These are phyloP conservation scores for Lachancea waltii DNA, from an alignment of 805 yeast species.

Conservation along the genomic window DNA sequence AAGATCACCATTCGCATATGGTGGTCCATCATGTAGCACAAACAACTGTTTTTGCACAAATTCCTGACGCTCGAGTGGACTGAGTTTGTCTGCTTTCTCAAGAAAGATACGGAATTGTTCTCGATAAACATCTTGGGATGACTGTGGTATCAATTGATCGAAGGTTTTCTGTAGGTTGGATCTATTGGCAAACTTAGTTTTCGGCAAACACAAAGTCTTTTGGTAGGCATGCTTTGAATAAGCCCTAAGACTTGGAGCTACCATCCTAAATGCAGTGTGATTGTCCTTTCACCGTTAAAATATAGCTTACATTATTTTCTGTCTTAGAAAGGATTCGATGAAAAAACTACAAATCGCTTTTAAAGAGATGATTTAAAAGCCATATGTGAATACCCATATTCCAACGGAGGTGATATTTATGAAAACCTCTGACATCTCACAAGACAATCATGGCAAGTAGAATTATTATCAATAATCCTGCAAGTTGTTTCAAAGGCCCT, in stretches of 20 bases:
- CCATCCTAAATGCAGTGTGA: too few species aligned
- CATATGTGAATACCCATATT: too few species aligned
- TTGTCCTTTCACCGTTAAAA: too few species aligned
- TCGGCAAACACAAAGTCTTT: constrained; percentile 56
- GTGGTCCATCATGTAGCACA: constrained; percentile 93
- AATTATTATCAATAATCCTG: too few species aligned
- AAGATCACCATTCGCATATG: constrained; percentile 92
- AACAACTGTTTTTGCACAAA: constrained; percentile 39
- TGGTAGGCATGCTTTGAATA: constrained; percentile 36
- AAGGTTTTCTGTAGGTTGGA: constrained; percentile 42
- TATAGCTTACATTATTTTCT: too few species aligned
- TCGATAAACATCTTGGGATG: constrained; percentile 55
- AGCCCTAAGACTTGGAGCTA: not conserved
- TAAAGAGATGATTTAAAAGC: too few species aligned
- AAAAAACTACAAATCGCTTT: too few species aligned
- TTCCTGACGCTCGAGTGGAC: constrained; percentile 18
- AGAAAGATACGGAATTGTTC: constrained; percentile 44
- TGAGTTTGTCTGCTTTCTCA: constrained; percentile 7
- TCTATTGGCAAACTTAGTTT: constrained; percentile 59
- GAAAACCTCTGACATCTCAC: too few species aligned
- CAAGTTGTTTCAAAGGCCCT: too few species aligned
- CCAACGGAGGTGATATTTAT: too few species aligned
- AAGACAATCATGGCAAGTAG: too few species aligned
- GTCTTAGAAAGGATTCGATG: too few species aligned
- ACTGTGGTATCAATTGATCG: constrained; percentile 41